Base-by-base conservation (phyloP, 139 green algal genomes). In the Micractinium conductrix region DNA sequence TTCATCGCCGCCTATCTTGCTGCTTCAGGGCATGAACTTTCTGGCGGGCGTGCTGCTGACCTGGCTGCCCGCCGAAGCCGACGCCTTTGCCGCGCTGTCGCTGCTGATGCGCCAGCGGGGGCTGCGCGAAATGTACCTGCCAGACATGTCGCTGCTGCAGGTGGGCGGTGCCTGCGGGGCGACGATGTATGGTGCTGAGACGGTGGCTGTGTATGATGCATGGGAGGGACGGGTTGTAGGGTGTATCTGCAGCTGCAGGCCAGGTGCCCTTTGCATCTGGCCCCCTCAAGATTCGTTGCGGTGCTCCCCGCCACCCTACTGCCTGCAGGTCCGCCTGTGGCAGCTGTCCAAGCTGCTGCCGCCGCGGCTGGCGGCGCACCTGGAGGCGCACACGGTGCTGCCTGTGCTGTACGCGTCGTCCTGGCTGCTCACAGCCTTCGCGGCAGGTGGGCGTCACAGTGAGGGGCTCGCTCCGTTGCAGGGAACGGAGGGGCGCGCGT, bases 381-480 rank as follows among this genome's bases (percentile, higher is more conserved):
- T 97, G 74, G 94, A 97, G 85, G 60, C 78, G 0, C 84, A 86
- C 62, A 87, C 86, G 2, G 91, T 90, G 21, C 79, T 95, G 55
- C 93, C 93, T 14, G 91, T 95, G 76, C 90, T 97, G 60, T 97
- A 94, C 53, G 93, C 89, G 42, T 92, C 94, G 22, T 89, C 89
- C 30, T 97, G 94, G 94, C 88, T 97, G 14, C 93, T 97, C 84
- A 97, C 93, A 16, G 91, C 87, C 43, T 97, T 97, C 75, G 88
- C 87, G 45, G n/a, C n/a, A n/a, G n/a, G n/a, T n/a, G n/a, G n/a
- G n/a, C n/a, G n/a, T n/a, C n/a, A n/a, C n/a, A n/a, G n/a, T n/a
- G n/a, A n/a, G n/a, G n/a, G n/a, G n/a, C n/a, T n/a, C n/a, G n/a
- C n/a, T n/a, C n/a, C n/a, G n/a, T n/a, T n/a, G n/a, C n/a, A n/a